A percentile compares a stretch with the other conserved stretches of the same genome.
Evolutionary conservation across 768 basidiomycete species (phyloP).

Genomic region (Amanita fuliginea): DNA sequence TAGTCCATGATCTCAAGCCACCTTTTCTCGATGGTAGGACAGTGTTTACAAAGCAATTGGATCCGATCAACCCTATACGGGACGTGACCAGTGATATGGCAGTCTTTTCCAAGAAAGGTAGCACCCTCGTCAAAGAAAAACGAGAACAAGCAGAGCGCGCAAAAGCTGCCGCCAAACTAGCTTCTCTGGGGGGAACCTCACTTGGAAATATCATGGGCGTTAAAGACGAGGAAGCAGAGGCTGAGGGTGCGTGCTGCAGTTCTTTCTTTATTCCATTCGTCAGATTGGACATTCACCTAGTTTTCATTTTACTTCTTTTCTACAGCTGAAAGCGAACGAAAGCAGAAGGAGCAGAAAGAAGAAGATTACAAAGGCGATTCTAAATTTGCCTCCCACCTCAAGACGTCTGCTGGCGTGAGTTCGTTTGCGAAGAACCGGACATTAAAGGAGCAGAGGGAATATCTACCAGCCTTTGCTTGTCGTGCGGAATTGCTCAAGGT

Average conservation of each 20-base stretch:
- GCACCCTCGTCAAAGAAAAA: slow-evolving; percentile 86
- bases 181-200: slow-evolving; percentile 81
- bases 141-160: slow-evolving; percentile 93
- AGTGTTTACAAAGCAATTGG: slow-evolving; percentile 92
- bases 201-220: slow-evolving; percentile 99
- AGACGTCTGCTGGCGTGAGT: slow-evolving; percentile 66
- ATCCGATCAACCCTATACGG: slow-evolving; percentile 93
- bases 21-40: slow-evolving; percentile 96
- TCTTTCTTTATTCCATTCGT: slow-evolving; percentile 15
- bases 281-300: slow-evolving; percentile 77
- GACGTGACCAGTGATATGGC: slow-evolving; percentile 94
- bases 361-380: slow-evolving; percentile 88
- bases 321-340: slow-evolving; percentile 45
- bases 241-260: slow-evolving; percentile 58
- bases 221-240: slow-evolving; percentile 87
- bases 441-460: slow-evolving; percentile 91
- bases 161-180: slow-evolving; percentile 93
- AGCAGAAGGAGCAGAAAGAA: slow-evolving; percentile 41
- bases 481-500: slow-evolving; percentile 84
- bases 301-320: slow-evolving; percentile 22
- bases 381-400: slow-evolving; percentile 93
- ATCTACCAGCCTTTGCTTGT: slow-evolving; percentile 94
- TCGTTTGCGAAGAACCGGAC: slow-evolving; percentile 74
- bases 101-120: slow-evolving; percentile 94
- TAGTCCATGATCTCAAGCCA: slow-evolving; percentile 94